phyloP scores from a whole-genome alignment of 192 early-diverging fungal genomes.

The Geosiphon pyriformis region DNA sequence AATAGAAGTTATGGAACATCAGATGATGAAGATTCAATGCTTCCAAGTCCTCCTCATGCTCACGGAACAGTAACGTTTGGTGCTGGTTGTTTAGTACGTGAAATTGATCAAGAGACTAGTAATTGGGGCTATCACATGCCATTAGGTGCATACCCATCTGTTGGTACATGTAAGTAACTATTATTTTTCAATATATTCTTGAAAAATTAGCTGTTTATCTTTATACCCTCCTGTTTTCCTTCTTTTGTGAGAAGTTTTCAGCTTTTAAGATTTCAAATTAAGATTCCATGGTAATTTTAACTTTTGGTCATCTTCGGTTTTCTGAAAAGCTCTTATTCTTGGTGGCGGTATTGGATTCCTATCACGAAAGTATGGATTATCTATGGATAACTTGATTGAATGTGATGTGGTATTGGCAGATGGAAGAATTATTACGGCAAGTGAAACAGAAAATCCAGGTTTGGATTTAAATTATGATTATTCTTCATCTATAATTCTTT shows the following conservation, averaged over 20 bases:
- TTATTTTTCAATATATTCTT: too few relatives aligned
- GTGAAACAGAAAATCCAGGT: background rate
- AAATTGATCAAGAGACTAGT: background rate
- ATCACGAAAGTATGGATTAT: background rate
- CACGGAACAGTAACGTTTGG: background rate
- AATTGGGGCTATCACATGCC: background rate
- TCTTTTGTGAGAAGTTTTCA: too few relatives aligned
- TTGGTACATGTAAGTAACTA: too few relatives aligned
- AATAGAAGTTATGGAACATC: background rate
- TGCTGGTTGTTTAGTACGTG: background rate
- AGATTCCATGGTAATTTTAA: too few relatives aligned
- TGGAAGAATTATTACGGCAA: background rate
- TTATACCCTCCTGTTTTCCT: too few relatives aligned
- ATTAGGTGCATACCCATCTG: background rate
- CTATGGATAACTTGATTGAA: background rate
- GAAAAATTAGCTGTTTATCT: too few relatives aligned
- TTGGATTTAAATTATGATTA: background rate
- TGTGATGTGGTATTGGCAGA: background rate
- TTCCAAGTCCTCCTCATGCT: background rate
- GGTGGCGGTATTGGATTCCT: background rate
- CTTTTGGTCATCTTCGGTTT: too few relatives aligned
- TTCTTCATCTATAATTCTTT: background rate
- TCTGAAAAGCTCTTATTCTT: background rate
- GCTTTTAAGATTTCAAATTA: too few relatives aligned
- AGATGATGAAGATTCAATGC: background rate